Conservation (phyloP, 2,329 filamentous ascomycete species). For the Ophiocordyceps camponoti-rufipedis region DNA sequence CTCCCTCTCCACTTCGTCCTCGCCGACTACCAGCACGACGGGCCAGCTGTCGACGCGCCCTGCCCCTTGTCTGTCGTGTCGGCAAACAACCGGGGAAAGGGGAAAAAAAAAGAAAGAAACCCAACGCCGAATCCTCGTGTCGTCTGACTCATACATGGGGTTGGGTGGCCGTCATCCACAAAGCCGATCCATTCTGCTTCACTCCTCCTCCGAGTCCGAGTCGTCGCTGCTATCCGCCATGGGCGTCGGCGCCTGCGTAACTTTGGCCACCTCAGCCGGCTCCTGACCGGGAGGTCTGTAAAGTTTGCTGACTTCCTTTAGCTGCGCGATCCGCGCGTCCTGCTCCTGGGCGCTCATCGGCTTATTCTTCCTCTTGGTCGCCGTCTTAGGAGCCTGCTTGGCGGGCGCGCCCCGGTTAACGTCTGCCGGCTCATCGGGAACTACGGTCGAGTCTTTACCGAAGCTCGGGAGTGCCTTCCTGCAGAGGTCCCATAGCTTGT, state of each 20-base stretch:
- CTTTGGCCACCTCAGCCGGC: slow-evolving; percentile 9
- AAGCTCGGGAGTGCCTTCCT: slow-evolving; percentile 23
- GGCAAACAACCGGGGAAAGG: not conserved
- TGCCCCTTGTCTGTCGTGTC: too few relatives aligned
- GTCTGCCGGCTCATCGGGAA: slow-evolving; percentile 12
- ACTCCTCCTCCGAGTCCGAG: slow-evolving; percentile 28
- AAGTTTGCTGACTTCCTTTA: slow-evolving; percentile 33
- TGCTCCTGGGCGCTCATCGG: slow-evolving; percentile 56
- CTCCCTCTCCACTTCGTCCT: too few relatives aligned
- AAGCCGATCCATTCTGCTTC: slow-evolving; percentile 6
- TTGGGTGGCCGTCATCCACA: not conserved
- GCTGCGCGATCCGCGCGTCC: slow-evolving; percentile 42
- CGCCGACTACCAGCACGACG: too few relatives aligned
- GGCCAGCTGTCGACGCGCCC: too few relatives aligned
- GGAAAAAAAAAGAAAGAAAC: not conserved
- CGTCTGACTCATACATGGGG: slow-evolving; percentile 3
- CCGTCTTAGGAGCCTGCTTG: slow-evolving; percentile 13
- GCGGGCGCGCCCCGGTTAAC: slow-evolving; percentile 9
- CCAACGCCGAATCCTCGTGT: slow-evolving; percentile 5
- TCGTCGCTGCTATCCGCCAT: slow-evolving; percentile 21
- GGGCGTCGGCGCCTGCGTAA: slow-evolving; percentile 10
- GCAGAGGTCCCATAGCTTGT: slow-evolving; percentile 29
- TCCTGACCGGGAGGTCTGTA: slow-evolving; percentile 17
- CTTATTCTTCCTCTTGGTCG: slow-evolving; percentile 51
- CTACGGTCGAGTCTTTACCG: slow-evolving; percentile 13